A percentile compares a stretch with the other conserved stretches of the same genome.
These are phyloP conservation scores for Exophiala sideris DNA, from an alignment of 2,329 filamentous ascomycete genomes.

Conservation along the genomic window DNA sequence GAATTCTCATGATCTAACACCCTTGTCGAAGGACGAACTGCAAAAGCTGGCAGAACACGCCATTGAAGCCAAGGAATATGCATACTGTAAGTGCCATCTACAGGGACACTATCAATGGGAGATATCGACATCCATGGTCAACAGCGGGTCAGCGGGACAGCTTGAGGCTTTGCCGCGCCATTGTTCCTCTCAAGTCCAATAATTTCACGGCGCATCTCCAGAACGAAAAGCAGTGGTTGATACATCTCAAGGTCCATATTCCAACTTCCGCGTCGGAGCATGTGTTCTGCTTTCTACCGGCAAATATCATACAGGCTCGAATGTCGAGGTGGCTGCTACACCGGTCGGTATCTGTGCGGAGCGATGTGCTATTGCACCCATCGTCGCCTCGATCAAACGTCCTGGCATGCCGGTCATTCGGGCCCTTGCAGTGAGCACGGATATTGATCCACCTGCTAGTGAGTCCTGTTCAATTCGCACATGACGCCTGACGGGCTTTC, in stretches of 20 bases:
- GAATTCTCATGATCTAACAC: not conserved
- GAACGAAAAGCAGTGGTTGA: not conserved
- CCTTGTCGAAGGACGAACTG: slow-evolving; percentile 22
- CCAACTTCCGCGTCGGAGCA: slow-evolving; percentile 84
- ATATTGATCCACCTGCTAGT: slow-evolving; percentile 62
- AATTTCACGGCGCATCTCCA: not conserved
- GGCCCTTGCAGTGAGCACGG: slow-evolving; percentile 81
- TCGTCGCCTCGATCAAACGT: slow-evolving; percentile 55
- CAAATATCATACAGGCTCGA: slow-evolving; percentile 68
- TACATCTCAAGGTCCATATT: slow-evolving; percentile 65
- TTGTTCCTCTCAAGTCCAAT: not conserved
- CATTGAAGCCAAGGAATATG: slow-evolving; percentile 67
- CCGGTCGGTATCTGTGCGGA: slow-evolving; percentile 96
- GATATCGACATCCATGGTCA: no score
- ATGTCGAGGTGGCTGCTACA: slow-evolving; percentile 90
- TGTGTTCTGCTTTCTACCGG: slow-evolving; percentile 64
- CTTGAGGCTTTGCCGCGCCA: not conserved
- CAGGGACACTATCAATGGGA: slow-evolving; percentile 1
- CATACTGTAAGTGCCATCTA: slow-evolving; percentile 66
- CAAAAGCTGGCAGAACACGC: slow-evolving; percentile 45
- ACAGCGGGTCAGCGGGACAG: not conserved
- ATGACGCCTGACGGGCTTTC: no score
- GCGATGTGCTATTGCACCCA: slow-evolving; percentile 79
- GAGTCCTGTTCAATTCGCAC: no score
- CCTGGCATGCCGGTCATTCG: slow-evolving; percentile 56